Conservation (phyloP, 345 rosid genomes). For the Sisymbrium irio region DNA sequence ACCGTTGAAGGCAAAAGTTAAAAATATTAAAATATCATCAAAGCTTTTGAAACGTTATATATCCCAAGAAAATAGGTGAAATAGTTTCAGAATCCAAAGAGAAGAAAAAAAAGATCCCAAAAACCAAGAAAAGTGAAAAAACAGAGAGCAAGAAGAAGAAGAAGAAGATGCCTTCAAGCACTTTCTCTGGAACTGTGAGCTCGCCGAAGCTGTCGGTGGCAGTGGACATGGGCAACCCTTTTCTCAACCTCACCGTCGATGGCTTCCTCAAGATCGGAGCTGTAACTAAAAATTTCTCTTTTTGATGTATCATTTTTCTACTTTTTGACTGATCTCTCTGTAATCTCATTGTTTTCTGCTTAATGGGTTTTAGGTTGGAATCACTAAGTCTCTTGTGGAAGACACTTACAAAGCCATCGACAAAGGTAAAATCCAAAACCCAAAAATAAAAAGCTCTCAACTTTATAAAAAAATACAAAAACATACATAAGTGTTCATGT, state of each 20-base stretch:
- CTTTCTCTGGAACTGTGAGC: conserved; percentile 51
- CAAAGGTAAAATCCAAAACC: conserved; percentile 41
- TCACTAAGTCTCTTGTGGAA: conserved; percentile 55
- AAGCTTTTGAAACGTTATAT: not conserved
- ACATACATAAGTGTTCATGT: not conserved
- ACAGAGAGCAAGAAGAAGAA: not conserved
- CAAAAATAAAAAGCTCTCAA: not conserved
- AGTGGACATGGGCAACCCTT: conserved; percentile 68
- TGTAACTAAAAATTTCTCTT: conserved; percentile 31
- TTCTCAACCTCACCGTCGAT: conserved; percentile 70
- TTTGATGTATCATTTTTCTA: not conserved
- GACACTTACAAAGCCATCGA: conserved; percentile 54
- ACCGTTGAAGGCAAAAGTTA: conserved; percentile 23
- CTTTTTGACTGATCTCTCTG: not conserved
- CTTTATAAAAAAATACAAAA: not conserved
- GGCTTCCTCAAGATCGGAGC: conserved; percentile 87
- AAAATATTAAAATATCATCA: not conserved
- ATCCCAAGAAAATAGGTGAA: conserved; percentile 21
- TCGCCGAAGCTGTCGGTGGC: conserved; percentile 63
- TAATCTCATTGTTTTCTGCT: not conserved
- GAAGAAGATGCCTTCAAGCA: conserved; percentile 61
- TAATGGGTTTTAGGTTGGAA: conserved; percentile 59
- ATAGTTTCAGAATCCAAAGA: not conserved
- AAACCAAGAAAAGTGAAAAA: not conserved
- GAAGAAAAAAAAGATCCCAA: not conserved